Evolutionary conservation across 768 basidiomycete species (phyloP).

Genomic region (Tephrocybe rancida): DNA sequence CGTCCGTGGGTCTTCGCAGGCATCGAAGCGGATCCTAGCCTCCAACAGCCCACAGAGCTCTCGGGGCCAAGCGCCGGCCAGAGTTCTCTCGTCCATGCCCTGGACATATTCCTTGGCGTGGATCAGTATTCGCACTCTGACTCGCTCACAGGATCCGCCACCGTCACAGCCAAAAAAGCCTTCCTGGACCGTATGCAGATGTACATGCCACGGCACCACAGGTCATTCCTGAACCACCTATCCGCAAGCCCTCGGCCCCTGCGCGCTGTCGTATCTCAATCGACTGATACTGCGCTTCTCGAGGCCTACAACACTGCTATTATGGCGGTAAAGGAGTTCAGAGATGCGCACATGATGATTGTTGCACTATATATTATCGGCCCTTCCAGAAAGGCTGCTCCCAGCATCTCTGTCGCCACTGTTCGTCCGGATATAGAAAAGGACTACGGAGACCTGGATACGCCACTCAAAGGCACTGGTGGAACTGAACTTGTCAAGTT

Average conservation of each 20-base stretch:
- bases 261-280: conserved; percentile 51
- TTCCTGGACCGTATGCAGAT: conserved; percentile 77
- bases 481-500: conserved; percentile 81
- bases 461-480: conserved; percentile 68
- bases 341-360: conserved; percentile 81
- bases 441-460: conserved; percentile 21
- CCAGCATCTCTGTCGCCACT: conserved; percentile 21
- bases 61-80: conserved; percentile 88
- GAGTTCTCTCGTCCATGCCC: conserved; percentile 74
- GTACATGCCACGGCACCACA: conserved; percentile 87
- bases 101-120: conserved; percentile 76
- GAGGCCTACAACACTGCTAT: conserved; percentile 73
- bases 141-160: conserved; percentile 24
- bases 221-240: conserved; percentile 74
- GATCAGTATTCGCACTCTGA: conserved; percentile 46
- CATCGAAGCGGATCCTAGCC: conserved; percentile 43
- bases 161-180: conserved; percentile 32
- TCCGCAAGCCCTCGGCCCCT: conserved; percentile 60
- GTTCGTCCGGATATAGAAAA: conserved; percentile 13
- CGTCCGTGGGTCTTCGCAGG: conserved; percentile 62
- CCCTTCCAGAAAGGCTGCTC: conserved; percentile 53
- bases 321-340: conserved; percentile 66
- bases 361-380: conserved; percentile 78
- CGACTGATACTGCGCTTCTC: conserved; percentile 36
- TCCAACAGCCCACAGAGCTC: conserved; percentile 53